Evolutionary conservation across 495 filamentous ascomycete species (phyloP), one percentile per base, ranked within the genome.

Genomic region (Hypoxylon lienhwacheense): DNA sequence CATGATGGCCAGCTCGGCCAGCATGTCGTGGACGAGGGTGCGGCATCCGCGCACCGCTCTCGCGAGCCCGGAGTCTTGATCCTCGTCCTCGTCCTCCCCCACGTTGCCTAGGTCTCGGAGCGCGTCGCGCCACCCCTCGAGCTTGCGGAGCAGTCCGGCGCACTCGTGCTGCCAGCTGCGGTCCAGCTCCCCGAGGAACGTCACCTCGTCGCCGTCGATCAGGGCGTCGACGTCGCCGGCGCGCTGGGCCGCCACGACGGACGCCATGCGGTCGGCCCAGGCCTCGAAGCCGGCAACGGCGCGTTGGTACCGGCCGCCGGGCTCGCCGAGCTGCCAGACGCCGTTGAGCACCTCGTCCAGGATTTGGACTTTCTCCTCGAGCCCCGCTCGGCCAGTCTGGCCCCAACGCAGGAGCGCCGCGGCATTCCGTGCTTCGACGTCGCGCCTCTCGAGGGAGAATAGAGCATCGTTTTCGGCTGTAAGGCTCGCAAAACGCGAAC

Each of bases 301-400:
- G 29, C 73, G 71, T 35, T 61, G 63, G 56, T 80, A 79, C 61
- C 75, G 68, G 0, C 82, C 79, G 12, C 70, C 73, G 0, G 68
- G 53, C 35, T 80, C 78, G 32, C 75, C 67, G 47, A 80, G 52
- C 29, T 63, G 64, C 75, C 81, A 81, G 12, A 80, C 59, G 33
- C 76, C 76, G 5, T 66, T 70, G 2, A 83, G 52, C 14, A 79
- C 70, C 15, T 66, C 68, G 43, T 79, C 80, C n/a, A 85, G 63
- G 11, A 70, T 44, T 42, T 74, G 78, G 8, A 84, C 64, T 50
- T 74, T 76, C 53, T 75, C 74, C 10, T 78, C 78, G 6, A 82
- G 47, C 5, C 66, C 61, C 6, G 26, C 44, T 25, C 55, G 53
- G 4, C 59, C 48, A 4, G 36, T 45, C 14, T 31, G 21, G 6